Base-by-base conservation (phyloP, 345 rosid genomes). In the Eucalyptus guilfoylei region DNA sequence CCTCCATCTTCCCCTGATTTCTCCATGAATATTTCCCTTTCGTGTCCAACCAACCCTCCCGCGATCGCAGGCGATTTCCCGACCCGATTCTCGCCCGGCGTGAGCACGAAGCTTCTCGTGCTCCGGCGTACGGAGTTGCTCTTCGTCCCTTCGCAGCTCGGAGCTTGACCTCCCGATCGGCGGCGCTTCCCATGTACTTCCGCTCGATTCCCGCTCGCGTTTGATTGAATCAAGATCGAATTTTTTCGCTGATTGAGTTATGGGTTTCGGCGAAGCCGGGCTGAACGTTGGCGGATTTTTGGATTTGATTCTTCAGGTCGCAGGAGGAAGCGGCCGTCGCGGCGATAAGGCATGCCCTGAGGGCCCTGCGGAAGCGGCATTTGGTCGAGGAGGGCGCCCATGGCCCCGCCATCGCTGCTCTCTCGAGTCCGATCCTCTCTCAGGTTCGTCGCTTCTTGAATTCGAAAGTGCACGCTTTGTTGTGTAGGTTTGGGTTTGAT, bases 301-400 rank as follows among this genome's bases (percentile, higher is more conserved):
- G 47, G 85, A 40, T 62, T 40, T 72, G 85, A 76, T 40, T 76
- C 30, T 21, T 2, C 94, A 95, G 98, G 96, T 94, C 93, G 69
- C 93, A 86, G 52, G 96, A 95, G 80, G 94, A 94, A 86, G 88
- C 91, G 88, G 96, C 96, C 37, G 91, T 87, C 89, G 96, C 93
- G 88, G 98, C 98, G 14, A 95, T 98, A 87, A 94, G 92, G 87
- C 98, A 98, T 88, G 99, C 99, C 40, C 88, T 97, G 88, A 94
- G 94, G 92, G 97, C 98, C 90, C 89, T 98, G 42, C 92, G 95
- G 90, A 95, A 94, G 90, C 96, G 99, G 90, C 98, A 96, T 94
- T 95, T 95, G 90, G 90, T 95, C 3, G 99, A 98, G 90, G 99
- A 98, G 95, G 96, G 95, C 80, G 99, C 99, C 92, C 98, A 97